A percentile compares a stretch with the other conserved stretches of the same genome.
phyloP scores from a whole-genome alignment of 2,329 filamentous ascomycete genomes.

The Ophiocordyceps robertsii region DNA sequence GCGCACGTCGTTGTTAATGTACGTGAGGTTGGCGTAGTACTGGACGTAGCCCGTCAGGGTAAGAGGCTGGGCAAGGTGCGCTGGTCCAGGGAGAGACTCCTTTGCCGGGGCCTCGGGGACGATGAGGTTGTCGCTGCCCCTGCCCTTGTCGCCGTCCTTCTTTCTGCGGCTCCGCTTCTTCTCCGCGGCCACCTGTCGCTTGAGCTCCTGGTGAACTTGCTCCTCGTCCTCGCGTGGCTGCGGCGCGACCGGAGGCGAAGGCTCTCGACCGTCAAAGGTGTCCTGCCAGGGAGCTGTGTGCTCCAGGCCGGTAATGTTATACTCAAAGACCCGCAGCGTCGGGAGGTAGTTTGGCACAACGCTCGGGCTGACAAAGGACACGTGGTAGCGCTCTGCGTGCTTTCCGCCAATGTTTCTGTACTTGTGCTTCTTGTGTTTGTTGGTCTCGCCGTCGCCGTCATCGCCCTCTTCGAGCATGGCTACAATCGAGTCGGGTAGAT shows the following conservation, averaged over 20 bases:
- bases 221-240: conserved; percentile 16
- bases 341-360: conserved; percentile 90
- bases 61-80: conserved; percentile 75
- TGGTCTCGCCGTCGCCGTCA: conserved; percentile 11
- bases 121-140: conserved; percentile 44
- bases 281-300: conserved; percentile 33
- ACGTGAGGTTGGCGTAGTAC: conserved; percentile 88
- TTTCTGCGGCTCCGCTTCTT: conserved; percentile 19
- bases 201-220: conserved; percentile 13
- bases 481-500: conserved; percentile 45
- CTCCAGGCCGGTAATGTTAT: conserved; percentile 75
- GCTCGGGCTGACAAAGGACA: conserved; percentile 72
- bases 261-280: conserved; percentile 6
- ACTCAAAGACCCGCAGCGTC: conserved; percentile 79
- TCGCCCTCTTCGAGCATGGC: conserved; percentile 7
- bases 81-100: conserved; percentile 66
- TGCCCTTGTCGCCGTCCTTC: conserved; percentile 27
- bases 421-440: conserved; percentile 31
- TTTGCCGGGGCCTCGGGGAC: conserved; percentile 63
- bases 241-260: neutral
- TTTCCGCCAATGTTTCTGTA: conserved; percentile 58
- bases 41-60: conserved; percentile 73
- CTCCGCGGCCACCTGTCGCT: conserved; percentile 13
- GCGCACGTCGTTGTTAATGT: conserved; percentile 64
- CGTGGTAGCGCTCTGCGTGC: conserved; percentile 73